phyloP scores from a whole-genome alignment of 768 basidiomycete genomes.

The Phylloporus rhodoxanthus region DNA sequence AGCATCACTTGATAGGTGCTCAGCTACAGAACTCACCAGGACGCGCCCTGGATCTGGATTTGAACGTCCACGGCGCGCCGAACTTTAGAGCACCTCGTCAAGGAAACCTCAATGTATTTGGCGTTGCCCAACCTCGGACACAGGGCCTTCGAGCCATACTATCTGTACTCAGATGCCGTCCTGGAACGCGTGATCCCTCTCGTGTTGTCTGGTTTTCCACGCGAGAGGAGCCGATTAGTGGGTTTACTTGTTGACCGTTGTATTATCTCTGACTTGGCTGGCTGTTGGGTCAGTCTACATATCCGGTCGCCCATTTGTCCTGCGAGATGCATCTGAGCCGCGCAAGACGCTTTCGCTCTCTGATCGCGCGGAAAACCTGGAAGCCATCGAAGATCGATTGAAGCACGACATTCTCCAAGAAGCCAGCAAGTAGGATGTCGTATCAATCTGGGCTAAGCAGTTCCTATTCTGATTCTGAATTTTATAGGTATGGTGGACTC shows the following conservation, averaged over 20 bases:
- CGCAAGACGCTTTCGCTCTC: slow-evolving; percentile 73
- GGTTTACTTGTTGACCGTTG: slow-evolving; percentile 21
- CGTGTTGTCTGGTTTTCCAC: slow-evolving; percentile 96
- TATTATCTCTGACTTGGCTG: neutral
- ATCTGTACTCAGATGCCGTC: slow-evolving; percentile 73
- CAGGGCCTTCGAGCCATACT: slow-evolving; percentile 88
- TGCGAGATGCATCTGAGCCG: slow-evolving; percentile 83
- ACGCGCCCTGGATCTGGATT: slow-evolving; percentile 82
- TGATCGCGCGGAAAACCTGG: slow-evolving; percentile 91
- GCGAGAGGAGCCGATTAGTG: slow-evolving; percentile 91
- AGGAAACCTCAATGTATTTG: slow-evolving; percentile 84
- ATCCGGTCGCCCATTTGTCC: slow-evolving; percentile 86
- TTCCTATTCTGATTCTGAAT: slow-evolving; percentile 7
- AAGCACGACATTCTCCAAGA: slow-evolving; percentile 91
- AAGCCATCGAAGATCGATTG: slow-evolving; percentile 83
- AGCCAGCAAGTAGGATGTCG: slow-evolving; percentile 48
- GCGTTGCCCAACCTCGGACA: slow-evolving; percentile 90
- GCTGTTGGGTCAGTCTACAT: slow-evolving; percentile 55
- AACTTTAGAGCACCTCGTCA: slow-evolving; percentile 85
- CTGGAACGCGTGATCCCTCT: slow-evolving; percentile 54
- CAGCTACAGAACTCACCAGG: slow-evolving; percentile 38
- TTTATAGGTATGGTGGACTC: slow-evolving; percentile 74
- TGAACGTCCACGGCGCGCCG: slow-evolving; percentile 90
- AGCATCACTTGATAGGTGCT: neutral
- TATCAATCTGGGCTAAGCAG: neutral